phyloP scores from a whole-genome alignment of 352 stramenopile species.

The Phytophthora fragariaefolia region DNA sequence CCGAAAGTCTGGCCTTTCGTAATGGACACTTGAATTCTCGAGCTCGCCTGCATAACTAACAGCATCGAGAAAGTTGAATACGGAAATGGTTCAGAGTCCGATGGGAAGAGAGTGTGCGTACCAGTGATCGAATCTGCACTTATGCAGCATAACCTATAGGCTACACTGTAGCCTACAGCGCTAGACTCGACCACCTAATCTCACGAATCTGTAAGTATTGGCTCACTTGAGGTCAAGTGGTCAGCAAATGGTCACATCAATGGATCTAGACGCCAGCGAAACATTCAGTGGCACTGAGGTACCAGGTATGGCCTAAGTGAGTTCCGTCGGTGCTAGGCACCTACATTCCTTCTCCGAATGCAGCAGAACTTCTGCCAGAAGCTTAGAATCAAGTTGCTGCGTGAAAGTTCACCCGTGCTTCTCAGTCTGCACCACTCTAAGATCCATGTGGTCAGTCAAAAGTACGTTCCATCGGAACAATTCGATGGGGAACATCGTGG shows the following conservation, averaged over 20 bases:
- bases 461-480: neutral
- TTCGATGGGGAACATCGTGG: too few relatives aligned
- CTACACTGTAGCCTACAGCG: too few relatives aligned
- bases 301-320: neutral
- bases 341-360: too few relatives aligned
- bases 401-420: neutral
- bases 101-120: neutral
- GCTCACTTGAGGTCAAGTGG: neutral
- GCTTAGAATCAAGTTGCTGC: too few relatives aligned
- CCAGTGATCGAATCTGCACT: neutral
- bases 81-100: neutral
- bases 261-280: neutral
- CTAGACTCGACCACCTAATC: neutral
- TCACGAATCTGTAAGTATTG: neutral
- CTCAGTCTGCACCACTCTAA: neutral
- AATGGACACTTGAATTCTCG: too few relatives aligned
- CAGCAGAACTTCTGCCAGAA: too few relatives aligned
- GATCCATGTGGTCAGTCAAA: neutral
- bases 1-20: too few relatives aligned
- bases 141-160: too few relatives aligned
- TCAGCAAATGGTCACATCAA: neutral
- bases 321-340: too few relatives aligned
- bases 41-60: too few relatives aligned
- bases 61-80: conserved; percentile 3
- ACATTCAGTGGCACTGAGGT: too few relatives aligned